Percentiles rank a stretch among this genome's conserved stretches.
These are phyloP conservation scores for Hirsutella rhossiliensis DNA, from an alignment of 2,329 filamentous ascomycete genomes.

Conservation along the genomic window DNA sequence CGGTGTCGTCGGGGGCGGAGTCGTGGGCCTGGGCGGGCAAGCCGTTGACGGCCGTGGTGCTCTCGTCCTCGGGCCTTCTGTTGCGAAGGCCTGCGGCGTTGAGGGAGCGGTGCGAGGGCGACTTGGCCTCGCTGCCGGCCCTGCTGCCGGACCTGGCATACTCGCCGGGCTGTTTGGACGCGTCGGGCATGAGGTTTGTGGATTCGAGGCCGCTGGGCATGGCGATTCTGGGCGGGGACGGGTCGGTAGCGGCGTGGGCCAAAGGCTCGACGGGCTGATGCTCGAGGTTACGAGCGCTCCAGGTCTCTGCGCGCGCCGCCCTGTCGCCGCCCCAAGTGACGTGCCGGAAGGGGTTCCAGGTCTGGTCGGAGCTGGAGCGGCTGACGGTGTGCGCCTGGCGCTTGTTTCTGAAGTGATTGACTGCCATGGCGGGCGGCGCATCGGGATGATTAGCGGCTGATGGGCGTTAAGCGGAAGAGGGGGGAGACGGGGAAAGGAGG, in stretches of 20 bases:
- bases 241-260: slow-evolving; percentile 22
- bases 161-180: slow-evolving; percentile 9
- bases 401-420: slow-evolving; percentile 33
- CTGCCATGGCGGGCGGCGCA: slow-evolving; percentile 15
- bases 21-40: slow-evolving; percentile 12
- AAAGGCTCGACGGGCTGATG: slow-evolving; percentile 17
- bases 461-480: too few species aligned
- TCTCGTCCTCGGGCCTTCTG: slow-evolving; percentile 16
- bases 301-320: slow-evolving; percentile 19
- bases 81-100: slow-evolving; percentile 16
- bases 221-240: slow-evolving; percentile 2
- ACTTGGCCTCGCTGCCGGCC: slow-evolving; percentile 8
- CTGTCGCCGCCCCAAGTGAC: slow-evolving; percentile 20
- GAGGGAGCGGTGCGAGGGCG: slow-evolving; percentile 6
- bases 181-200: slow-evolving; percentile 1
- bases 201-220: neutral
- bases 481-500: too few species aligned
- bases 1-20: slow-evolving; percentile 6
- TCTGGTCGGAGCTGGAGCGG: slow-evolving; percentile 23
- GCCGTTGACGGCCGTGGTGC: slow-evolving; percentile 4
- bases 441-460: too few species aligned
- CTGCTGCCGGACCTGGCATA: slow-evolving; percentile 4
- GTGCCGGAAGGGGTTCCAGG: slow-evolving; percentile 33
- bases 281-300: slow-evolving; percentile 21
- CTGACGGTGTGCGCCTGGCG: slow-evolving; percentile 29